Conservation (phyloP, 768 basidiomycete species). For the Naganishia vaughanmartiniae region DNA sequence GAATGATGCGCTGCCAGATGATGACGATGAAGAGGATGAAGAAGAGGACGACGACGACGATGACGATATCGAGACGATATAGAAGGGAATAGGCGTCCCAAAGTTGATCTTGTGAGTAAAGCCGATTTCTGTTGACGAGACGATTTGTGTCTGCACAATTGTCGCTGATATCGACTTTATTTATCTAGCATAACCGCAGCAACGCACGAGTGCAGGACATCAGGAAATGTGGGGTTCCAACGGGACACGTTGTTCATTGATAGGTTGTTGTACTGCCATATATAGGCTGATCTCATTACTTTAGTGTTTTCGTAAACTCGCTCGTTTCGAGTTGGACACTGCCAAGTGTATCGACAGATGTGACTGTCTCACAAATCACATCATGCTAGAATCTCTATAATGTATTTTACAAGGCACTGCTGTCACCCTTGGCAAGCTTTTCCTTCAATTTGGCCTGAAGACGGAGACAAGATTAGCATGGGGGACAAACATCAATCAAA, state of each 20-base stretch:
- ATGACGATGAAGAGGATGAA: background rate
- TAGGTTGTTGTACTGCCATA: background rate
- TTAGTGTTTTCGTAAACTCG: background rate
- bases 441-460: slow-evolving; percentile 40
- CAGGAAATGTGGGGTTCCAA: background rate
- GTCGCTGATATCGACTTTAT: background rate
- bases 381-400: slow-evolving; percentile 2
- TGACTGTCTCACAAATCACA: background rate
- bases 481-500: background rate
- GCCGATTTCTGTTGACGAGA: background rate
- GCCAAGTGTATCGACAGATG: background rate
- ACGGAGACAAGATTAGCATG: background rate
- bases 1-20: slow-evolving; percentile 30
- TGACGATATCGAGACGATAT: background rate
- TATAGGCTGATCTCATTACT: background rate
- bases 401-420: slow-evolving; percentile 14
- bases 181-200: background rate
- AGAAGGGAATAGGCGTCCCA: no score
- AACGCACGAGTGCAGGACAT: background rate
- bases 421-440: slow-evolving; percentile 31
- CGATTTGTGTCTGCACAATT: background rate
- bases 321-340: background rate
- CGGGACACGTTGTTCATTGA: background rate
- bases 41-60: slow-evolving; percentile 1
- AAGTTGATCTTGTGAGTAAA: background rate